Evolutionary conservation across 2,329 filamentous ascomycete genomes (phyloP).

Genomic region (Xylaria sp.): DNA sequence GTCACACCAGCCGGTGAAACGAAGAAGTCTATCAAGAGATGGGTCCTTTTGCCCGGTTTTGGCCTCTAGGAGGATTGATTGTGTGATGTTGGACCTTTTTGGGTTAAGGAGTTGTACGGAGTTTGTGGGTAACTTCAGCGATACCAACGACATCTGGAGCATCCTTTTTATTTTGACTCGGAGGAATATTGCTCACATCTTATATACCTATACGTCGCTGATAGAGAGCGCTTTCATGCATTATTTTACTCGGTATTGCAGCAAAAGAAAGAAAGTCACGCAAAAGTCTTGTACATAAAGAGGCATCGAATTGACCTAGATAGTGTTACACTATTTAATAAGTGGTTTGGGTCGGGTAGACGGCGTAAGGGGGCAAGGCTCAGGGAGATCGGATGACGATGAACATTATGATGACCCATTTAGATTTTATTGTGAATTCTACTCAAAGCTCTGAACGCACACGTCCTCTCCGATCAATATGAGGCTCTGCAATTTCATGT

Average conservation of each 20-base stretch:
- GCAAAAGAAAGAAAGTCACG: neutral
- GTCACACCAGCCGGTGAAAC: conserved; percentile 57
- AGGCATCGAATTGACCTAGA: conserved; percentile 5
- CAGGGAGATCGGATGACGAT: conserved; percentile 16
- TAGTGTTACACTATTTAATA: neutral
- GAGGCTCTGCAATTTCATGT: too few species aligned
- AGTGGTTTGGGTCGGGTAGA: conserved; percentile 8
- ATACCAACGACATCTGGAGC: conserved; percentile 32
- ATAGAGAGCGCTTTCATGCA: neutral
- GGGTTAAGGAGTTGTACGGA: conserved; percentile 24
- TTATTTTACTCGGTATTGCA: conserved; percentile 12
- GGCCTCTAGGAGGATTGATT: conserved; percentile 17
- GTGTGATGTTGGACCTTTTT: neutral
- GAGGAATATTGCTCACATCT: conserved; percentile 20
- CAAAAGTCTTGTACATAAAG: conserved; percentile 27
- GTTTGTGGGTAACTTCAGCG: conserved; percentile 22
- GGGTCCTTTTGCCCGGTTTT: conserved; percentile 43
- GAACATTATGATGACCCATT: conserved; percentile 22
- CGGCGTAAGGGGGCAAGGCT: conserved; percentile 12
- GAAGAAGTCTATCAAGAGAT: conserved; percentile 69
- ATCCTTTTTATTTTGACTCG: conserved; percentile 18
- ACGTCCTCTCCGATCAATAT: too few species aligned
- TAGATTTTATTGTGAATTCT: too few species aligned
- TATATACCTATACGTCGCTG: conserved; percentile 11
- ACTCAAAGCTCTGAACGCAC: too few species aligned